Evolutionary conservation across 78 protist species (phyloP).

Genomic region (Dictyostelium intermedium): DNA sequence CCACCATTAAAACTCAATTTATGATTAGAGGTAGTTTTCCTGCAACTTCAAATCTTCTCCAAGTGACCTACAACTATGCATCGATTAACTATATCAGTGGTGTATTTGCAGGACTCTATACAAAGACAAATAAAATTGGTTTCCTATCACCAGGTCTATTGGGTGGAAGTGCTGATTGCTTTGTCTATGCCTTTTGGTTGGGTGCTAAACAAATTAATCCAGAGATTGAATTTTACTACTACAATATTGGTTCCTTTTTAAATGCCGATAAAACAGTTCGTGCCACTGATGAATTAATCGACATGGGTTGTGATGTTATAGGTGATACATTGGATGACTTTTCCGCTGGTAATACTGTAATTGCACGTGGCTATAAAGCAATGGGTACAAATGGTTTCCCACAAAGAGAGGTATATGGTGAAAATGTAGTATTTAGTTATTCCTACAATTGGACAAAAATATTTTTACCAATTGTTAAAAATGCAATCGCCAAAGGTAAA

Average conservation of each 20-base stretch:
- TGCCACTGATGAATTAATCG: slow-evolving; percentile 12
- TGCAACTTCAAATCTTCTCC: neutral
- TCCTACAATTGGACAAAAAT: slow-evolving; percentile 38
- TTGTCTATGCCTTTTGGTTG: neutral
- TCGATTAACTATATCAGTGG: slow-evolving; percentile 5
- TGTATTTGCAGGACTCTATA: slow-evolving; percentile 17
- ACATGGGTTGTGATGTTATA: neutral
- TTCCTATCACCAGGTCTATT: neutral
- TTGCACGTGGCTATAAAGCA: neutral
- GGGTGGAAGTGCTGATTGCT: neutral
- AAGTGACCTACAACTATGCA: neutral
- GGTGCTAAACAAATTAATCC: slow-evolving; percentile 11
- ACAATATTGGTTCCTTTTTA: slow-evolving; percentile 12
- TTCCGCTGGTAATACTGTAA: neutral
- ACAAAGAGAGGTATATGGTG: slow-evolving; percentile 22
- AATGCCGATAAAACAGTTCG: neutral
- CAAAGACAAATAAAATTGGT: neutral
- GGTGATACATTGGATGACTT: slow-evolving; percentile 34
- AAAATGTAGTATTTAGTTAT: slow-evolving; percentile 1
- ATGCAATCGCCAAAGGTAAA: neutral
- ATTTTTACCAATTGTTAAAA: neutral
- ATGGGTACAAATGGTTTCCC: slow-evolving; percentile 64
- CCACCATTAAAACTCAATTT: neutral
- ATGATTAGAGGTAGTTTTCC: neutral
- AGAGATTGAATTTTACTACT: neutral